Percentiles rank a stretch among this genome's conserved stretches.
Evolutionary conservation across 805 yeast species (phyloP).

Genomic region (Candida jianshihensis): DNA sequence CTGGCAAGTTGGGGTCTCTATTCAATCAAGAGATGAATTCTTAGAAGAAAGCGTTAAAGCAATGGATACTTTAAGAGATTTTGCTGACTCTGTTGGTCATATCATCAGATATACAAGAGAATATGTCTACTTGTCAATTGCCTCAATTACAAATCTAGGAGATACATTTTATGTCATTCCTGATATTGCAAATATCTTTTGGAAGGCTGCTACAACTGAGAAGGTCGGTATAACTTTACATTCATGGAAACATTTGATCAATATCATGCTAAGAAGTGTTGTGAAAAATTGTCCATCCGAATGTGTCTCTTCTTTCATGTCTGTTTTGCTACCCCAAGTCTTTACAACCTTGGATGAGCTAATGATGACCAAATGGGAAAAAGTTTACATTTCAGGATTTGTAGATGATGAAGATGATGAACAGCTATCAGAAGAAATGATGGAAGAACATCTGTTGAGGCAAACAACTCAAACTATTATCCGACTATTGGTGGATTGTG

Average conservation of each 20-base stretch:
- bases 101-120: constrained; percentile 92
- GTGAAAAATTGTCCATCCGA: constrained; percentile 82
- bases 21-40: constrained; percentile 88
- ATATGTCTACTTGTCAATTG: constrained; percentile 84
- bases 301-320: constrained; percentile 61
- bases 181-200: constrained; percentile 62
- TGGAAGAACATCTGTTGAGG: constrained; percentile 91
- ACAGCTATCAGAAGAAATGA: constrained; percentile 92
- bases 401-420: constrained; percentile 50
- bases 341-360: constrained; percentile 66
- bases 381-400: constrained; percentile 40
- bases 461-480: constrained; percentile 91
- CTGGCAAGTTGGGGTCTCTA: constrained; percentile 98
- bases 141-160: constrained; percentile 84
- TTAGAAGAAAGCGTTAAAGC: constrained; percentile 93
- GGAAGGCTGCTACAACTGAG: constrained; percentile 73
- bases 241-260: constrained; percentile 96
- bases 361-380: constrained; percentile 72
- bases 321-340: constrained; percentile 70
- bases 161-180: constrained; percentile 86
- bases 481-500: constrained; percentile 76
- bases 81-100: constrained; percentile 97
- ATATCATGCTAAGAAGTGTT: constrained; percentile 78
- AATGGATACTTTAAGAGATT: constrained; percentile 86
- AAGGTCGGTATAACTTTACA: constrained; percentile 85